A percentile compares a stretch with the other conserved stretches of the same genome.
Evolutionary conservation across 129 eudicot species (phyloP).

Genomic region (Helichrysum umbraculigerum): DNA sequence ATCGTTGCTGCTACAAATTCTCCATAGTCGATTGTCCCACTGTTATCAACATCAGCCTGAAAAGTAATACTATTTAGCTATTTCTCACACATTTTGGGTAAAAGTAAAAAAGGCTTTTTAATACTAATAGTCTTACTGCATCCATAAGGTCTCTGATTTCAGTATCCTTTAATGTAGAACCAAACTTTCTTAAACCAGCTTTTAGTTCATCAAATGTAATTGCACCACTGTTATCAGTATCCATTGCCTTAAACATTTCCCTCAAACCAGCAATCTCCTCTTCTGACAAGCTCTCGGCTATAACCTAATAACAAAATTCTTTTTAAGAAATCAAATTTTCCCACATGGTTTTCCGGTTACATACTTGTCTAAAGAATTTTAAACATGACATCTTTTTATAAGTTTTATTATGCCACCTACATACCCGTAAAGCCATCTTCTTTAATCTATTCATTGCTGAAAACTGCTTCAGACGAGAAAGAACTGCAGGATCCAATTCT

Average conservation of each 20-base stretch:
- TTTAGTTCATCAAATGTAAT: conserved; percentile 92
- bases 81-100: background rate
- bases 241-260: conserved; percentile 91
- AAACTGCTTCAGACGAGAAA: conserved; percentile 91
- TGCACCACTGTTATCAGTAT: conserved; percentile 86
- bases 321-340: background rate
- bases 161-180: conserved; percentile 82
- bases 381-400: background rate
- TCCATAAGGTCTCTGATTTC: conserved; percentile 97
- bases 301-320: conserved; percentile 49
- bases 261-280: conserved; percentile 92
- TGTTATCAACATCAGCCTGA: conserved; percentile 88
- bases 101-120: background rate
- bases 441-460: conserved; percentile 97
- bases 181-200: conserved; percentile 83
- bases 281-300: conserved; percentile 94
- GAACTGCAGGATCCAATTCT: conserved; percentile 87
- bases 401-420: conserved; percentile 9
- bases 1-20: conserved; percentile 87
- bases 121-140: conserved; percentile 54
- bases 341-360: background rate
- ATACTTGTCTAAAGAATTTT: background rate
- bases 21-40: conserved; percentile 88
- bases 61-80: conserved; percentile 19
- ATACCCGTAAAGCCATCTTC: conserved; percentile 99